A percentile compares a stretch with the other conserved stretches of the same genome.
Conservation (phyloP, 495 filamentous ascomycete species). For the Cercophora samala region DNA sequence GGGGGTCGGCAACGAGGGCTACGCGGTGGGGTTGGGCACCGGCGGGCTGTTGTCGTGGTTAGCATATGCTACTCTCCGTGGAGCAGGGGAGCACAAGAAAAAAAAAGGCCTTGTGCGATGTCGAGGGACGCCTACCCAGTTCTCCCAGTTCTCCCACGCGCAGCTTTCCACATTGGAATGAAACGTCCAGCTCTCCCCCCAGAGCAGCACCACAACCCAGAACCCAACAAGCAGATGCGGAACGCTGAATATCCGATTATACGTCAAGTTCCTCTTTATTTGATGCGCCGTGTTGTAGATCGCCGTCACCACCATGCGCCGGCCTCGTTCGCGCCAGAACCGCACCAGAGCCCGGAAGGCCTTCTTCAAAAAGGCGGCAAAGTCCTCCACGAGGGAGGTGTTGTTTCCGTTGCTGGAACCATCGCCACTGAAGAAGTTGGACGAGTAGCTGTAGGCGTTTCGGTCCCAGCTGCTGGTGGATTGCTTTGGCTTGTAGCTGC, state of each 20-base stretch:
- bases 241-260: conserved; percentile 52
- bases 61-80: neutral
- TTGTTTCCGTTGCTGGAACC: conserved; percentile 22
- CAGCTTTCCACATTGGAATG: conserved; percentile 64
- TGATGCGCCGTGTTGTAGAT: conserved; percentile 30
- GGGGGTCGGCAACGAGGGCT: conserved; percentile 90
- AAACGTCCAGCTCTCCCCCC: conserved; percentile 83
- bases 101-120: too few relatives aligned
- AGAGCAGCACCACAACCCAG: conserved; percentile 78
- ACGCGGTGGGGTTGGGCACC: conserved; percentile 79
- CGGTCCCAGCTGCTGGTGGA: neutral
- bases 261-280: conserved; percentile 42
- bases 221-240: conserved; percentile 62
- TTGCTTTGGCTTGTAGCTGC: conserved; percentile 1
- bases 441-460: neutral
- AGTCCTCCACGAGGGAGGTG: conserved; percentile 31
- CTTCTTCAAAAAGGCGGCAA: conserved; percentile 28
- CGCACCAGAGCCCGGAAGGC: conserved; percentile 34
- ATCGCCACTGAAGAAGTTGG: neutral
- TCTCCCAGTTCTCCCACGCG: conserved; percentile 82
- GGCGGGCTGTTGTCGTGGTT: conserved; percentile 53
- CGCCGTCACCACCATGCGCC: conserved; percentile 30
- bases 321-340: conserved; percentile 39
- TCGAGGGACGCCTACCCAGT: conserved; percentile 93
- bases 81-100: neutral